These are phyloP conservation scores for Saccharomyces paradoxus DNA, from an alignment of 805 yeast genomes.

Conservation along the genomic window DNA sequence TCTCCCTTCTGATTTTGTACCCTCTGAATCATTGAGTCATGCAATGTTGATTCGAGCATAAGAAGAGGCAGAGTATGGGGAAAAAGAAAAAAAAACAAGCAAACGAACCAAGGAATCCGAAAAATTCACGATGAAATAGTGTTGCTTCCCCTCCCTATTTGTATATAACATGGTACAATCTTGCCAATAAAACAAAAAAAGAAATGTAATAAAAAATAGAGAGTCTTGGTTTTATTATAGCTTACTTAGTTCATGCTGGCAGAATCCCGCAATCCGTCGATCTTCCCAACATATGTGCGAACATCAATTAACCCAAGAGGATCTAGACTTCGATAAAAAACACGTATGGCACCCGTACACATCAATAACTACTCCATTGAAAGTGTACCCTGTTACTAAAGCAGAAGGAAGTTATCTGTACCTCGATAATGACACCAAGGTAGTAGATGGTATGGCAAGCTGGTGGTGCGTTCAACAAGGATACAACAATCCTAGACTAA, in stretches of 20 bases:
- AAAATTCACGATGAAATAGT: not conserved
- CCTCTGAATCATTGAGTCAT: not conserved
- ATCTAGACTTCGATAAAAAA: slow-evolving; percentile 16
- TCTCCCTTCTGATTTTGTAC: not conserved
- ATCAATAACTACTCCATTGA: slow-evolving; percentile 19
- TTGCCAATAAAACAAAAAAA: not conserved
- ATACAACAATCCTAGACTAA: slow-evolving; percentile 20
- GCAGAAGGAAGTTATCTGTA: slow-evolving; percentile 19
- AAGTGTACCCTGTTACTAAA: slow-evolving; percentile 19
- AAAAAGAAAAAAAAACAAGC: too few species aligned
- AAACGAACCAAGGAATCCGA: not conserved
- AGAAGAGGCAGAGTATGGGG: not conserved
- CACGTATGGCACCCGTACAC: slow-evolving; percentile 31
- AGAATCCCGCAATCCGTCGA: not conserved
- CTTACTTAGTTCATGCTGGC: not conserved
- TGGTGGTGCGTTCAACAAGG: slow-evolving; percentile 32
- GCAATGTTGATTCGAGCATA: not conserved
- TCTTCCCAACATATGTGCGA: not conserved
- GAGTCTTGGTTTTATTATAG: too few species aligned
- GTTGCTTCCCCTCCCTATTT: not conserved
- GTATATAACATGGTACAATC: not conserved
- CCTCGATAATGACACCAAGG: slow-evolving; percentile 9
- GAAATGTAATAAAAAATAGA: too few species aligned
- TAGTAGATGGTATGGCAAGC: slow-evolving; percentile 28
- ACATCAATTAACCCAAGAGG: not conserved